phyloP scores from a whole-genome alignment of 306 rosid species.

The Pyrus bretschneideri region DNA sequence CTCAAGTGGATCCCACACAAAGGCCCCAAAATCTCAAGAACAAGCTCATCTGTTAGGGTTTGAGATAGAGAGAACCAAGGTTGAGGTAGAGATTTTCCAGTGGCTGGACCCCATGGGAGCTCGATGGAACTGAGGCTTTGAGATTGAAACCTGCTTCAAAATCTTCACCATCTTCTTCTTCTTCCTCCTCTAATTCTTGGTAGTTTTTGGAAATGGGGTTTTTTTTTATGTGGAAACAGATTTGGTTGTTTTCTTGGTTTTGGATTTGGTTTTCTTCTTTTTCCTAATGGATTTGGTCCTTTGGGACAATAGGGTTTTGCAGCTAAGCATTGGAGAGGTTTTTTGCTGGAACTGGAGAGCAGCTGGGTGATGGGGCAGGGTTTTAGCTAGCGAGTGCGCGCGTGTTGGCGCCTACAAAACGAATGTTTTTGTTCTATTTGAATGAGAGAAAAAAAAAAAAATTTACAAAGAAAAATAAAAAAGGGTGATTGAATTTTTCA shows the following conservation, averaged over 20 bases:
- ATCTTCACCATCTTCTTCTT: constrained; percentile 28
- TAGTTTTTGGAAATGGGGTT: constrained; percentile 20
- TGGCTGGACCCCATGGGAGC: constrained; percentile 74
- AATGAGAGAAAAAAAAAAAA: no score
- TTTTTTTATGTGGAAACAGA: constrained; percentile 4
- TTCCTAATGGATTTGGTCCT: constrained; percentile 7
- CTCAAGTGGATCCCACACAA: constrained; percentile 51
- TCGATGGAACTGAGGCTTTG: constrained; percentile 63
- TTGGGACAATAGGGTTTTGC: constrained; percentile 28
- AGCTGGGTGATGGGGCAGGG: neutral
- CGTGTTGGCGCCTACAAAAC: neutral
- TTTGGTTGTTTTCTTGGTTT: constrained; percentile 22
- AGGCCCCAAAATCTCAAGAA: constrained; percentile 71
- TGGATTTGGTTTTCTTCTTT: constrained; percentile 27
- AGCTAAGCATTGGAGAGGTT: constrained; percentile 30
- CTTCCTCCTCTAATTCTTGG: neutral
- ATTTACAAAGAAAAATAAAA: no score
- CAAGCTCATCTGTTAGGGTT: constrained; percentile 69
- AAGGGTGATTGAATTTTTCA: no score
- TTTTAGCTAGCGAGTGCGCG: neutral
- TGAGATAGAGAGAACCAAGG: constrained; percentile 55
- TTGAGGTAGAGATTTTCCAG: constrained; percentile 69
- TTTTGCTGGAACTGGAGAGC: neutral
- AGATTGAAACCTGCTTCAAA: constrained; percentile 58
- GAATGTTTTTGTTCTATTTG: no score